Percentiles rank a stretch among this genome's conserved stretches.
Evolutionary conservation across 2,329 filamentous ascomycete genomes (phyloP).

Genomic region (Pestalotiopsis sp.): DNA sequence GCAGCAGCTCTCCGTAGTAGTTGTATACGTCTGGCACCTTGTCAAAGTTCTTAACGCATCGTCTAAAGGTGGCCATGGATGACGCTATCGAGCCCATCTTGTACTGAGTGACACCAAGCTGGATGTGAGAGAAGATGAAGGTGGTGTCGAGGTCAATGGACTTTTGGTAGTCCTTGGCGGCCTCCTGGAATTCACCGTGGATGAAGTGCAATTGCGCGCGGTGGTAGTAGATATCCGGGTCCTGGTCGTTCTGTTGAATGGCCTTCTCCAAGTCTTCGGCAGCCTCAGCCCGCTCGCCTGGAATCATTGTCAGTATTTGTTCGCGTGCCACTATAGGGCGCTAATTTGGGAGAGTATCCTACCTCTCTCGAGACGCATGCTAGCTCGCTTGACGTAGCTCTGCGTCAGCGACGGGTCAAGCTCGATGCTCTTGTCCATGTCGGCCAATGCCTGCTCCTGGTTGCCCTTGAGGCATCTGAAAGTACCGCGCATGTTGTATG

Average conservation of each 20-base stretch:
- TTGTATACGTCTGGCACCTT: conserved; percentile 98
- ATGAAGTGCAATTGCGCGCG: conserved; percentile 98
- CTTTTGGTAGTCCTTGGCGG: conserved; percentile 98
- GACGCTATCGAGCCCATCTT: conserved; percentile 99
- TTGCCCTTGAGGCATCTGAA: conserved; percentile 93
- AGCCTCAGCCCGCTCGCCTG: conserved; percentile 82
- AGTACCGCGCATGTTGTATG: conserved; percentile 95
- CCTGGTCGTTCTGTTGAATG: conserved; percentile 79
- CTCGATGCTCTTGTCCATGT: conserved; percentile 92
- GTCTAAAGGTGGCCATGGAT: conserved; percentile 96
- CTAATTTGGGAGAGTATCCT: conserved; percentile 32
- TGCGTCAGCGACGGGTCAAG: conserved; percentile 87
- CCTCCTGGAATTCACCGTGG: conserved; percentile 87
- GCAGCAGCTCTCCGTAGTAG: conserved; percentile 96
- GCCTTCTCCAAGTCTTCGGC: conserved; percentile 87
- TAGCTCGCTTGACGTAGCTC: conserved; percentile 98
- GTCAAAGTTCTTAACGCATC: conserved; percentile 98
- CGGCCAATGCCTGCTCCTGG: conserved; percentile 77
- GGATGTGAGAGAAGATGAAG: conserved; percentile 99
- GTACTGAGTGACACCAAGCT: conserved; percentile 98
- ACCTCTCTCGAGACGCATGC: conserved; percentile 95
- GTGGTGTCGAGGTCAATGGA: conserved; percentile 94
- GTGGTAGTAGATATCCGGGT: conserved; percentile 99
- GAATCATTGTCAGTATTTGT: conserved; percentile 13
- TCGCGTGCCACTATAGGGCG: not conserved